Evolutionary conservation across 495 filamentous ascomycete species (phyloP).

Genomic region (Parmelia sp.): DNA sequence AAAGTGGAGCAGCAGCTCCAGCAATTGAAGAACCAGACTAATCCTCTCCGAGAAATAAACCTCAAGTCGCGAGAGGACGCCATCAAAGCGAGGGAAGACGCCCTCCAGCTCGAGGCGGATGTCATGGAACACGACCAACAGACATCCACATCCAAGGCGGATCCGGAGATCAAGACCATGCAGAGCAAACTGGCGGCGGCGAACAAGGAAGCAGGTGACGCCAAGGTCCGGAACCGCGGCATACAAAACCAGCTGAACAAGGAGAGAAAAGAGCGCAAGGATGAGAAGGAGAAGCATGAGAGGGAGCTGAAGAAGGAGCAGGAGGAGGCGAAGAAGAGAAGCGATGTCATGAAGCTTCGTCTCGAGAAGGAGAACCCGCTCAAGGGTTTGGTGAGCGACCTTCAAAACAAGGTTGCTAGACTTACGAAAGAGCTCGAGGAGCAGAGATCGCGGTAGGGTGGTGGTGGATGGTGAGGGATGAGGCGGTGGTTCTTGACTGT

Average conservation of each 20-base stretch:
- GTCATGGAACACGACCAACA: neutral
- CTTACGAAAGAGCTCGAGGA: neutral
- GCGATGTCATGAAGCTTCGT: neutral
- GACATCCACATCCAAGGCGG: neutral
- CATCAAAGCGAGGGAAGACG: neutral
- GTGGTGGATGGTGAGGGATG: neutral
- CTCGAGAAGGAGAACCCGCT: neutral
- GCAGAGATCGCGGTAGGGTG: neutral
- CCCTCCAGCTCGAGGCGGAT: neutral
- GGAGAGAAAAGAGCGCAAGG: neutral
- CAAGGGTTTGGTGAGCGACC: neutral
- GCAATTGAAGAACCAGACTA: neutral
- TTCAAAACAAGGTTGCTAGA: neutral
- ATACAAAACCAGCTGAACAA: neutral
- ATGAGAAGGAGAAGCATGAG: neutral
- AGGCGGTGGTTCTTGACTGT: neutral
- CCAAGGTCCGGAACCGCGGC: neutral
- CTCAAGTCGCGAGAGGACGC: neutral
- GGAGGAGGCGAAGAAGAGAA: neutral
- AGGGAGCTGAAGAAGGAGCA: neutral
- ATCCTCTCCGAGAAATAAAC: neutral
- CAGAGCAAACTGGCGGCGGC: neutral
- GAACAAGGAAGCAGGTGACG: neutral
- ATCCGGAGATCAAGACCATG: neutral
- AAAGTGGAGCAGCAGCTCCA: neutral